Base-by-base conservation (phyloP, 768 basidiomycete species). In the Macrocybe gigantea region DNA sequence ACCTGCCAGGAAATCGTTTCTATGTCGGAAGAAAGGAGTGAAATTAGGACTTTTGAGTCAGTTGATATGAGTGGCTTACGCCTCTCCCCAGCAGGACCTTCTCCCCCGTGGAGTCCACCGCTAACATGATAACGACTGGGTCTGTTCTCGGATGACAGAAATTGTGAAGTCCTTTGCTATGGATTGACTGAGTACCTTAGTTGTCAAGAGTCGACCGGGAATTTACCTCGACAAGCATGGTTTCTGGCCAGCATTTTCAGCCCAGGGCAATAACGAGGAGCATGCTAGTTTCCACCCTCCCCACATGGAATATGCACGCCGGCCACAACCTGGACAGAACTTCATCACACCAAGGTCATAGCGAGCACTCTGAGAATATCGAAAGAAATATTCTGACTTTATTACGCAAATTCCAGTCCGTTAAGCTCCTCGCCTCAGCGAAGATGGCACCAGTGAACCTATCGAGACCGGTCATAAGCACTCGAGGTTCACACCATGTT, bases 251-350 rank as follows among this genome's bases (percentile, higher is more conserved):
- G 67, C 65, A 46, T 82, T 82, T 51, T 85, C 74, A 5, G 77
- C 72, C 85, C 89, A 90, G 5, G 89, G 88, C 13, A 91, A 64
- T 29, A 89, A 63, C 0, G 87, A 77, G 5, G 77, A 70, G 63
- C 95, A 99, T 4, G 79, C 75, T 1, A 93, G 67, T 66, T 99
- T 99, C 94, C 93, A 99, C 0, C 95, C 95, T 3, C 82, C 93
- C 95, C 95, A 97, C 55, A 90, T 72, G 0, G 91, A 88, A 57
- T 90, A 88, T 0, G 83, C 79, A 2, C 77, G 75, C 0, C 83
- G 78, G 3, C 93, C 93, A 62, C 95, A 98, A 0, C 80, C 83
- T 0, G 94, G 78, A 60, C 95, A 98, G 63, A 90, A 94, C 91
- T 93, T 49, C 31, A 38, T 38, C 35, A 47, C 2, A 12, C 22